Conservation (phyloP, 148 eudicot genomes). For the Pouteria glomerata region DNA sequence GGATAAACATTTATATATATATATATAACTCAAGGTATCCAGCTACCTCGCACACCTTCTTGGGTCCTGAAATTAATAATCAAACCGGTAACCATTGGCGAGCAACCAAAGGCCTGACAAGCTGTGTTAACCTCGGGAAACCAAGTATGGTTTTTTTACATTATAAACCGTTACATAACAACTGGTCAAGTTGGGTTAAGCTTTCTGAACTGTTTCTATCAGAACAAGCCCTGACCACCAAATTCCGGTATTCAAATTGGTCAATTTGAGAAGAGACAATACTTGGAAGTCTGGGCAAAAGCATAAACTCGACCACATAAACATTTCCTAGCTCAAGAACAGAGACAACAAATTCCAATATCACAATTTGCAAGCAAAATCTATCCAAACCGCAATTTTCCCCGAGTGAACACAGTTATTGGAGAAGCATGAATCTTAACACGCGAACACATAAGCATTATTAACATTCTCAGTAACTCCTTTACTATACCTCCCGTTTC, state of each 20-base stretch:
- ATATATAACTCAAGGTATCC: too few species aligned
- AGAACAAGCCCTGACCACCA: not conserved
- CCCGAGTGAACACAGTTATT: not conserved
- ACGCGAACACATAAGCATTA: not conserved
- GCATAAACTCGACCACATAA: not conserved
- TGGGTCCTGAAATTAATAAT: too few species aligned
- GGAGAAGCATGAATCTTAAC: not conserved
- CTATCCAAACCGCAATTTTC: not conserved
- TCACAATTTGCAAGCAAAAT: too few species aligned
- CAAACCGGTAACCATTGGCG: too few species aligned
- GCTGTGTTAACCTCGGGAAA: too few species aligned
- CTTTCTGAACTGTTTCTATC: not conserved
- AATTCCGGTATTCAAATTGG: not conserved
- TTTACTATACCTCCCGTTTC: not conserved
- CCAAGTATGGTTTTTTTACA: too few species aligned
- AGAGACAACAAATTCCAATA: not conserved
- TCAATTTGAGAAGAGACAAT: not conserved
- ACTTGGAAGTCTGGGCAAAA: not conserved
- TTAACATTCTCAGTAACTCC: not conserved
- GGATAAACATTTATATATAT: not conserved
- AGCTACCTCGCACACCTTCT: too few species aligned
- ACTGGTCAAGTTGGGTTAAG: not conserved
- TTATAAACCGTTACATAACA: too few species aligned
- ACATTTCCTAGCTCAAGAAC: not conserved
- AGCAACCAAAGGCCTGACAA: too few species aligned